Evolutionary conservation across 352 stramenopile species (phyloP).

Genomic region (Globisporangium okanoganense): DNA sequence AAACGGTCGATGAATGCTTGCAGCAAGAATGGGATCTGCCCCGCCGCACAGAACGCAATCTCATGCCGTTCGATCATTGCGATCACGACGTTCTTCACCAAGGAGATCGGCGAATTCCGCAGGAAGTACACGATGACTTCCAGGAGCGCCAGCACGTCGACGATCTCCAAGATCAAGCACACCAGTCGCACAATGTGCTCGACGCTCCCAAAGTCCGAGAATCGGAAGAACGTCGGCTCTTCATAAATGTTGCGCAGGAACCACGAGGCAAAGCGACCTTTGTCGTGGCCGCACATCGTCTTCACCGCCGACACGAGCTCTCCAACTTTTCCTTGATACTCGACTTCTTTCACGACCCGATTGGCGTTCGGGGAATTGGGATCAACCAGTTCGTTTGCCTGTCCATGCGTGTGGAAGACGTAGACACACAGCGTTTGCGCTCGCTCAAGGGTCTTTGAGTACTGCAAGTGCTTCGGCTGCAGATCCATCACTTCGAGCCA

Average conservation of each 20-base stretch:
- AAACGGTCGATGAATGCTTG: conserved; percentile 85
- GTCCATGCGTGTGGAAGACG: conserved; percentile 81
- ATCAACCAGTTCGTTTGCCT: conserved; percentile 50
- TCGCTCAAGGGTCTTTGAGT: conserved; percentile 79
- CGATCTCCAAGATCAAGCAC: conserved; percentile 78
- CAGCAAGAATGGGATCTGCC: conserved; percentile 75
- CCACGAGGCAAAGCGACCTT: conserved; percentile 77
- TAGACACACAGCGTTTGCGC: conserved; percentile 78
- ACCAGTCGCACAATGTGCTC: conserved; percentile 81
- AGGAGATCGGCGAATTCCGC: conserved; percentile 58
- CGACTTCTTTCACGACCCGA: conserved; percentile 66
- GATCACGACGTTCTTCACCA: conserved; percentile 83
- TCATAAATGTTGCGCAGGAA: conserved; percentile 85
- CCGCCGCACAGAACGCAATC: conserved; percentile 75
- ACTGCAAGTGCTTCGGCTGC: conserved; percentile 61
- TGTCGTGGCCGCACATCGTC: conserved; percentile 85
- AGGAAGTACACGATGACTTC: conserved; percentile 84
- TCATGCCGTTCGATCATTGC: conserved; percentile 83
- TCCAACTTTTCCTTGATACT: conserved; percentile 80
- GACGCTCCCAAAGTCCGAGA: conserved; percentile 79
- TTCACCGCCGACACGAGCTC: conserved; percentile 84
- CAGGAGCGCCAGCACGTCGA: conserved; percentile 74
- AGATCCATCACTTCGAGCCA: conserved; percentile 86
- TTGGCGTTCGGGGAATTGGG: conserved; percentile 24
- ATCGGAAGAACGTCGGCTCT: conserved; percentile 72